phyloP scores from a whole-genome alignment of 2,329 filamentous ascomycete genomes.

The Penicillium sp. region DNA sequence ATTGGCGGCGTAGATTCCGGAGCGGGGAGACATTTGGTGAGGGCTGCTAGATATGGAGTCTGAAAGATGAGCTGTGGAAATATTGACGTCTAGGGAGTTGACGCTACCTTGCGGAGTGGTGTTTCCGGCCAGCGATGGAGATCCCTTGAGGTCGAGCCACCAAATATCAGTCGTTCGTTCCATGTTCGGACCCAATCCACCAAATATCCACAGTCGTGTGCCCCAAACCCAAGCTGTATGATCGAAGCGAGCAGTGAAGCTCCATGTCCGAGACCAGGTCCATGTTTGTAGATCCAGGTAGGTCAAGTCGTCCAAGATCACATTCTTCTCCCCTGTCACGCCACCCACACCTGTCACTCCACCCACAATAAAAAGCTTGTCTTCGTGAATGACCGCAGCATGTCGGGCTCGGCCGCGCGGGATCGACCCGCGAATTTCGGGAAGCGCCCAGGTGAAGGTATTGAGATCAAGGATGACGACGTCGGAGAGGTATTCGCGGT shows the following conservation, averaged over 20 bases:
- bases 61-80: conserved; percentile 39
- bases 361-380: conserved; percentile 92
- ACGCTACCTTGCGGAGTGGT: conserved; percentile 58
- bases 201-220: conserved; percentile 93
- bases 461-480: conserved; percentile 94
- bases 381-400: conserved; percentile 89
- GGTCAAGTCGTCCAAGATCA: conserved; percentile 92
- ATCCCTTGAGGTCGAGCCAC: conserved; percentile 95
- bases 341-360: conserved; percentile 94
- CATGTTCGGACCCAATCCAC: conserved; percentile 92
- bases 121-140: conserved; percentile 72
- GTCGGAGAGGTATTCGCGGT: conserved; percentile 90
- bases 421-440: conserved; percentile 76
- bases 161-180: conserved; percentile 93
- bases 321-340: conserved; percentile 89
- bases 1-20: conserved; percentile 67
- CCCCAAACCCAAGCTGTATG: conserved; percentile 93
- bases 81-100: conserved; percentile 38
- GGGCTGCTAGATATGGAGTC: conserved; percentile 35
- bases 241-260: conserved; percentile 90
- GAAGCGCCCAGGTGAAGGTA: conserved; percentile 92
- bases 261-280: conserved; percentile 96
- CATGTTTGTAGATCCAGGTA: conserved; percentile 96
- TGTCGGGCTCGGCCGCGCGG: conserved; percentile 90
- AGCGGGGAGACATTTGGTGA: conserved; percentile 38